Evolutionary conservation across 148 eudicot genomes (phyloP).

Genomic region (Rhododendron ovatum): DNA sequence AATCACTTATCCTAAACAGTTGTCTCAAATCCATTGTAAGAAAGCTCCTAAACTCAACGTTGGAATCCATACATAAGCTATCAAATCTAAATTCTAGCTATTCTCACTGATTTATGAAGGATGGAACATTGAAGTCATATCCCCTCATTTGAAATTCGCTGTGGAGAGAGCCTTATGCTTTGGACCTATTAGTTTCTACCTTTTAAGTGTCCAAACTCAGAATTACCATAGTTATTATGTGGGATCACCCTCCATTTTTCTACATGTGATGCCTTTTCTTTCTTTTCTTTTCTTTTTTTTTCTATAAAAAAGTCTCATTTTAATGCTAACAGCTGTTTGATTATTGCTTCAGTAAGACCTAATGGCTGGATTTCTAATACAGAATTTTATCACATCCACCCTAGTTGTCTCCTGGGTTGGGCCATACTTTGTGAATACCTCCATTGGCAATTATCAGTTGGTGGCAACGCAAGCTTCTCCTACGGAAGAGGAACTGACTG

Average conservation of each 20-base stretch:
- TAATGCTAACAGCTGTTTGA: background rate
- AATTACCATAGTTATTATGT: background rate
- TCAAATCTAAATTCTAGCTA: background rate
- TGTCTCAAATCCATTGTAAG: background rate
- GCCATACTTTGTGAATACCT: conserved; percentile 30
- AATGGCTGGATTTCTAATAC: conserved; percentile 31
- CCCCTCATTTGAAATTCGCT: background rate
- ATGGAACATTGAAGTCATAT: background rate
- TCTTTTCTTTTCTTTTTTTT: too few relatives aligned
- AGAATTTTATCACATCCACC: conserved; percentile 41
- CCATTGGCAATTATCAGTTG: conserved; percentile 22
- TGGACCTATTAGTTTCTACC: background rate
- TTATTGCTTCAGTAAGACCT: background rate
- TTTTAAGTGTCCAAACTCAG: background rate
- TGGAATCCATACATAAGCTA: background rate
- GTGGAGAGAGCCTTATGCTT: background rate
- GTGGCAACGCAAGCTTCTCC: conserved; percentile 37
- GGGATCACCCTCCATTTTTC: background rate
- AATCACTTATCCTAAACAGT: background rate
- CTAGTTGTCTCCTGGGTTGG: conserved; percentile 30
- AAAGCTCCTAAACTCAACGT: background rate
- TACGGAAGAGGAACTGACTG: conserved; percentile 29
- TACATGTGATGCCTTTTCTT: background rate
- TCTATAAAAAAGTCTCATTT: background rate
- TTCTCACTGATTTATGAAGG: background rate